Conservation (phyloP, 2,329 filamentous ascomycete species). For the Scleromitrula shiraiana region DNA sequence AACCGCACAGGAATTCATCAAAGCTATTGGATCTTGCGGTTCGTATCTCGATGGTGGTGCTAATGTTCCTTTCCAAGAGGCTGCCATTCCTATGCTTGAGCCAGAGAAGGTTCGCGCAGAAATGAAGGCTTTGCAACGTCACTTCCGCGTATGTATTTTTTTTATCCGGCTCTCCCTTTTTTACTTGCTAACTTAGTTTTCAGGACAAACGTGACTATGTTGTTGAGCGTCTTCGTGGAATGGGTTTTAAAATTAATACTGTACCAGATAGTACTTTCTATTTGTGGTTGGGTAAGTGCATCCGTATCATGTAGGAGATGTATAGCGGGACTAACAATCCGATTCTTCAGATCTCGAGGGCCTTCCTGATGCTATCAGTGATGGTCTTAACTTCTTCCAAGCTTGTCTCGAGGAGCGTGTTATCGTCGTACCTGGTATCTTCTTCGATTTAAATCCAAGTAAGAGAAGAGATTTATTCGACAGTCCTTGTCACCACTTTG, state of each 20-base stretch:
- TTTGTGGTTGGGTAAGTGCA: slow-evolving; percentile 52
- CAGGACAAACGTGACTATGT: slow-evolving; percentile 85
- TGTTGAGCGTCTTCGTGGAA: slow-evolving; percentile 66
- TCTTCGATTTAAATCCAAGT: slow-evolving; percentile 92
- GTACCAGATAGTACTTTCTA: slow-evolving; percentile 93
- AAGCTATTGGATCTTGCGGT: slow-evolving; percentile 84
- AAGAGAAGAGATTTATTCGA: slow-evolving; percentile 88
- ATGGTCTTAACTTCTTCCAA: slow-evolving; percentile 95
- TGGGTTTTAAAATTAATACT: slow-evolving; percentile 80
- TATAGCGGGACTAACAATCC: neutral
- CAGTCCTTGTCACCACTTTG: slow-evolving; percentile 87
- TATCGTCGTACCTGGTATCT: slow-evolving; percentile 94
- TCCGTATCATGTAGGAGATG: neutral
- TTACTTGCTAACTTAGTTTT: neutral
- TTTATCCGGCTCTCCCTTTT: neutral
- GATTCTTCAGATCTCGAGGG: slow-evolving; percentile 45
- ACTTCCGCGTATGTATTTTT: slow-evolving; percentile 63
- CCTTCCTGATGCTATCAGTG: slow-evolving; percentile 73
- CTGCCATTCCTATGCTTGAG: slow-evolving; percentile 87
- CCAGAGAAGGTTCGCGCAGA: slow-evolving; percentile 71
- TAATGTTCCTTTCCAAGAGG: slow-evolving; percentile 93
- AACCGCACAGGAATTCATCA: slow-evolving; percentile 64
- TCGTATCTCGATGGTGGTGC: slow-evolving; percentile 92
- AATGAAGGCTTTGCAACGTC: slow-evolving; percentile 81
- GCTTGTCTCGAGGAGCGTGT: slow-evolving; percentile 89